Evolutionary conservation across 495 filamentous ascomycete species (phyloP).

Genomic region (Clohesyomyces aquaticus): DNA sequence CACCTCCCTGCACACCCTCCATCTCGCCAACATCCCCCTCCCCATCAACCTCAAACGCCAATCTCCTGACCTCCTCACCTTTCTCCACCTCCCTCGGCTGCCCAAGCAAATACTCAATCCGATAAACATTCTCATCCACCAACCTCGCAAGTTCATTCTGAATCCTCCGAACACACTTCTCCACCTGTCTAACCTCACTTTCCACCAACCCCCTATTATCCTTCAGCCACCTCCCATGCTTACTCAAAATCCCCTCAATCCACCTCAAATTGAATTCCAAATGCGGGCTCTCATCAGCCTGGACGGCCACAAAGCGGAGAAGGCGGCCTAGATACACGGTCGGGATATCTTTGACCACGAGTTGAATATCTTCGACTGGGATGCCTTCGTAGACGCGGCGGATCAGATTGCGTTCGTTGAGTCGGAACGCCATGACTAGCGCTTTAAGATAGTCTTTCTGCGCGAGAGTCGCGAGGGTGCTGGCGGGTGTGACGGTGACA

Average conservation of each 20-base stretch:
- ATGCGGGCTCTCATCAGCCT: constrained; percentile 88
- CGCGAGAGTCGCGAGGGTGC: constrained; percentile 72
- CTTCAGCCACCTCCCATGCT: constrained; percentile 80
- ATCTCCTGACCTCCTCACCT: background rate
- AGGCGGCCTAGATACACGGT: constrained; percentile 82
- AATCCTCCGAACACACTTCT: constrained; percentile 75
- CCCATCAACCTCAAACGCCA: constrained; percentile 15
- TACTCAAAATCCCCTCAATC: constrained; percentile 82
- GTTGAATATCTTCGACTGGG: constrained; percentile 71
- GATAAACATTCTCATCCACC: constrained; percentile 84
- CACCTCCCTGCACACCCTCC: constrained; percentile 20
- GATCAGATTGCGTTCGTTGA: constrained; percentile 79
- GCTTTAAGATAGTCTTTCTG: constrained; percentile 86
- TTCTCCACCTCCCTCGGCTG: constrained; percentile 41
- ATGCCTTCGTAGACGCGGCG: constrained; percentile 83
- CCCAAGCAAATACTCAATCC: constrained; percentile 75
- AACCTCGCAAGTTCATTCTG: constrained; percentile 62
- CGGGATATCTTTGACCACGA: constrained; percentile 79
- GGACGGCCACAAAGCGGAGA: constrained; percentile 80
- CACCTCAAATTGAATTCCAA: constrained; percentile 92
- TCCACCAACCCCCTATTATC: constrained; percentile 76
- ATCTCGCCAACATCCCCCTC: constrained; percentile 19
- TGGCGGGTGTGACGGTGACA: constrained; percentile 83
- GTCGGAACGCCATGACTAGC: constrained; percentile 92
- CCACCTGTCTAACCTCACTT: constrained; percentile 77